These are phyloP conservation scores for Henckelia pumila DNA, from an alignment of 257 asterid species.

Conservation along the genomic window DNA sequence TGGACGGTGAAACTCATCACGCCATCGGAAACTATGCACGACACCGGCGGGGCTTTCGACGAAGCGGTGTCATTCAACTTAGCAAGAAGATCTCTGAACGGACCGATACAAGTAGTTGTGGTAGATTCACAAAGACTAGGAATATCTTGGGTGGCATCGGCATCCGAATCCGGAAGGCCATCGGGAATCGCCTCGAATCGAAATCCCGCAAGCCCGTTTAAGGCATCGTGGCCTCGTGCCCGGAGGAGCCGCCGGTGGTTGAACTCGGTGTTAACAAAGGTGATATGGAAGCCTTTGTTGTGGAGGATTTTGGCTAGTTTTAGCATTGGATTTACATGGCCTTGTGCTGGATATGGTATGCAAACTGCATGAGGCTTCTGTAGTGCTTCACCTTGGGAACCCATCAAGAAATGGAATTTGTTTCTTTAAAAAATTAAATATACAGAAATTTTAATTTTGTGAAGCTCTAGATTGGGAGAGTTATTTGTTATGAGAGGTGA, in stretches of 20 bases:
- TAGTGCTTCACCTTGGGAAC: not conserved
- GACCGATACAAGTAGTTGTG: slow-evolving; percentile 16
- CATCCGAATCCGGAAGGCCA: slow-evolving; percentile 8
- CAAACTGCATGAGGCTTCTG: not conserved
- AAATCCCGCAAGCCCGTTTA: slow-evolving; percentile 6
- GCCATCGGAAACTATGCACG: not conserved
- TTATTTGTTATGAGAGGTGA: not conserved
- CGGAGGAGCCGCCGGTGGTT: slow-evolving; percentile 24
- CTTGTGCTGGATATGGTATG: slow-evolving; percentile 19
- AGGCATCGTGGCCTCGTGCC: slow-evolving; percentile 6
- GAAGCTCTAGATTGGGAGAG: not conserved
- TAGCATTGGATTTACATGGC: slow-evolving; percentile 25
- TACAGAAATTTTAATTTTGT: no score
- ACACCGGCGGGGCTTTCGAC: not conserved
- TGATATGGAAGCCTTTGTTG: slow-evolving; percentile 17
- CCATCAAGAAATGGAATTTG: not conserved
- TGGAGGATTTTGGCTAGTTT: slow-evolving; percentile 25
- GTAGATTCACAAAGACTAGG: slow-evolving; percentile 17
- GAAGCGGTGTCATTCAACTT: slow-evolving; percentile 2
- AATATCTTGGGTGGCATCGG: slow-evolving; percentile 21
- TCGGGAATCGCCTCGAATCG: slow-evolving; percentile 15
- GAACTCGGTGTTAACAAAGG: slow-evolving; percentile 24
- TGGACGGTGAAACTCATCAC: not conserved
- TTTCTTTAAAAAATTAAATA: no score
- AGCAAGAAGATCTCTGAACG: slow-evolving; percentile 22